These are phyloP conservation scores for Sporothrix mexicana DNA, from an alignment of 2,329 filamentous ascomycete species.

Conservation along the genomic window DNA sequence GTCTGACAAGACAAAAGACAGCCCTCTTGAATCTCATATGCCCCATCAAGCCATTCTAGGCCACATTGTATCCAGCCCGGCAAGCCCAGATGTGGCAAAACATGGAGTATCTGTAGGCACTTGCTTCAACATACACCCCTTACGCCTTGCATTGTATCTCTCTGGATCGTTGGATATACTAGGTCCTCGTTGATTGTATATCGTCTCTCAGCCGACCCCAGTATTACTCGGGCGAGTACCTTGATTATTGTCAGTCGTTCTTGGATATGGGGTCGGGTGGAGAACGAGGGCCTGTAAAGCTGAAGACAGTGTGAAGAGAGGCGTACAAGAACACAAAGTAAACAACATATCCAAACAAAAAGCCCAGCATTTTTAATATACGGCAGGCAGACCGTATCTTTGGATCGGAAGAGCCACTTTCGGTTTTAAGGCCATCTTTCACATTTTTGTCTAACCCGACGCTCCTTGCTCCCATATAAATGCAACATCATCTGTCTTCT, in stretches of 20 bases:
- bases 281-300: background rate
- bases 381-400: too few species aligned
- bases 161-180: too few species aligned
- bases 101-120: background rate
- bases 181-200: too few species aligned
- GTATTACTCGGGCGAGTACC: background rate
- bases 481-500: too few species aligned
- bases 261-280: background rate
- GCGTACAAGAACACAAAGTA: too few species aligned
- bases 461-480: too few species aligned
- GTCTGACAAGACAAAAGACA: constrained; percentile 5
- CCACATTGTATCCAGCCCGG: background rate
- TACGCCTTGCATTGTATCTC: too few species aligned
- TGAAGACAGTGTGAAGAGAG: background rate
- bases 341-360: too few species aligned
- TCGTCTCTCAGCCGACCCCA: too few species aligned
- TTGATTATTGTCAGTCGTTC: background rate
- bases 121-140: background rate
- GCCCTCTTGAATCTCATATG: background rate
- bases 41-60: background rate
- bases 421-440: background rate
- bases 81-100: background rate
- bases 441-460: background rate
- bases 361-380: too few species aligned
- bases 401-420: too few species aligned